Conservation (phyloP, 2,329 filamentous ascomycete genomes). For the Fusarium sp. region DNA sequence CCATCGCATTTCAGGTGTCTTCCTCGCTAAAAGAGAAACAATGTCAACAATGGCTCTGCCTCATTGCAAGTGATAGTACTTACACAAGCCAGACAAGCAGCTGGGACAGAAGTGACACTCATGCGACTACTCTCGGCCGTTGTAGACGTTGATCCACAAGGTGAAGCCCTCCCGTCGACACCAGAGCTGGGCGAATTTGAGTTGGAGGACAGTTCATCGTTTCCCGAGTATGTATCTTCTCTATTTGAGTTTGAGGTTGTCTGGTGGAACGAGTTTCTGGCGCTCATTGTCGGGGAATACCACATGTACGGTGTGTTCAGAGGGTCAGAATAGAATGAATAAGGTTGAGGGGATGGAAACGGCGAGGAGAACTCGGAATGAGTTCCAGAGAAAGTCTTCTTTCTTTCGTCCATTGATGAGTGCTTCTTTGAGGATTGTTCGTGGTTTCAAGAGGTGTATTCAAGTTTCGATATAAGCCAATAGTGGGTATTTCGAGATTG, state of each 20-base stretch:
- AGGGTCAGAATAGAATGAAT: conserved; percentile 28
- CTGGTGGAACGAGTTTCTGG: conserved; percentile 10
- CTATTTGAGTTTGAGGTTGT: neutral
- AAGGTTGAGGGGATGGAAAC: conserved; percentile 27
- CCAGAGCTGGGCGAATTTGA: conserved; percentile 41
- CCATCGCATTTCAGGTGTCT: conserved; percentile 84
- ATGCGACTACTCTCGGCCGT: conserved; percentile 31
- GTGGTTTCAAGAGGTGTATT: neutral
- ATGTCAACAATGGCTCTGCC: conserved; percentile 3
- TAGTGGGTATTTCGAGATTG: neutral
- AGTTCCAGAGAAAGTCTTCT: conserved; percentile 11
- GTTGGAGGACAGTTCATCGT: conserved; percentile 31
- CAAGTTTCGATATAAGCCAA: neutral
- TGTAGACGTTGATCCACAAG: conserved; percentile 33
- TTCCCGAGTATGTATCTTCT: conserved; percentile 24
- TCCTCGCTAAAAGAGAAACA: conserved; percentile 53
- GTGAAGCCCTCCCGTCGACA: conserved; percentile 21
- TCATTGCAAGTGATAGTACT: conserved; percentile 39
- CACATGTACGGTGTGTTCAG: conserved; percentile 21
- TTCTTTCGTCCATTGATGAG: conserved; percentile 13
- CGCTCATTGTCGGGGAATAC: conserved; percentile 29
- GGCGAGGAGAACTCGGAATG: conserved; percentile 16
- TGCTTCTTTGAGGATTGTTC: conserved; percentile 11
- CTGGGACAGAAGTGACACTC: conserved; percentile 53
- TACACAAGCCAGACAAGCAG: conserved; percentile 66